Evolutionary conservation across 2,329 filamentous ascomycete genomes (phyloP).

Genomic region (Aureobasidium zeae): DNA sequence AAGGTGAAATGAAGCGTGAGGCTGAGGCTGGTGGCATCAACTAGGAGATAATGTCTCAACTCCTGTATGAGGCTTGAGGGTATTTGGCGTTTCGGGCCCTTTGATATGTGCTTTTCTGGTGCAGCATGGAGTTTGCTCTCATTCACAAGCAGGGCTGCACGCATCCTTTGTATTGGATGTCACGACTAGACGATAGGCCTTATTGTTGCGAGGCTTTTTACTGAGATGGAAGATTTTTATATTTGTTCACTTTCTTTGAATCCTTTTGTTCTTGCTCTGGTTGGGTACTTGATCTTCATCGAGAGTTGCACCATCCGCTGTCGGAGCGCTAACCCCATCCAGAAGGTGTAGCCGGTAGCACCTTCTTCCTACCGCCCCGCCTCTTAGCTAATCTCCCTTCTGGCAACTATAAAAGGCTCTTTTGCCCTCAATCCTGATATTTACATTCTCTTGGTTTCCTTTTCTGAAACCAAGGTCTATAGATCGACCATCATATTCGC

Average conservation of each 20-base stretch:
- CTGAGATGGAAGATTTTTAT: too few relatives aligned
- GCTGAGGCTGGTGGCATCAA: constrained; percentile 14
- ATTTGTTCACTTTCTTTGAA: too few relatives aligned
- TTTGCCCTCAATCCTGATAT: neutral
- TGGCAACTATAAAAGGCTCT: constrained; percentile 2
- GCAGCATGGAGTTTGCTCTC: constrained; percentile 1
- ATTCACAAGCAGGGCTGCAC: neutral
- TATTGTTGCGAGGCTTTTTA: neutral
- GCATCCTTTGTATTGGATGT: neutral
- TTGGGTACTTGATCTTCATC: too few relatives aligned
- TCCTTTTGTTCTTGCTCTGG: too few relatives aligned
- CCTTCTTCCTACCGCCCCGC: neutral
- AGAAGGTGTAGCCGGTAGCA: neutral
- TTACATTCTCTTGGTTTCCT: neutral
- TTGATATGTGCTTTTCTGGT: neutral
- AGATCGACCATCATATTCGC: neutral
- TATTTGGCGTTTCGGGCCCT: neutral
- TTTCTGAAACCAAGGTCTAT: neutral
- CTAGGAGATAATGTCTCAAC: neutral
- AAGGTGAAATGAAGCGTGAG: constrained; percentile 22
- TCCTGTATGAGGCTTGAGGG: too few relatives aligned
- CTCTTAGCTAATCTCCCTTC: neutral
- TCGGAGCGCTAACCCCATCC: neutral
- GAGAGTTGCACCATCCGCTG: neutral
- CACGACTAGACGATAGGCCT: neutral